These are phyloP conservation scores for Penicillium decumbens DNA, from an alignment of 2,329 filamentous ascomycete species.

Conservation along the genomic window DNA sequence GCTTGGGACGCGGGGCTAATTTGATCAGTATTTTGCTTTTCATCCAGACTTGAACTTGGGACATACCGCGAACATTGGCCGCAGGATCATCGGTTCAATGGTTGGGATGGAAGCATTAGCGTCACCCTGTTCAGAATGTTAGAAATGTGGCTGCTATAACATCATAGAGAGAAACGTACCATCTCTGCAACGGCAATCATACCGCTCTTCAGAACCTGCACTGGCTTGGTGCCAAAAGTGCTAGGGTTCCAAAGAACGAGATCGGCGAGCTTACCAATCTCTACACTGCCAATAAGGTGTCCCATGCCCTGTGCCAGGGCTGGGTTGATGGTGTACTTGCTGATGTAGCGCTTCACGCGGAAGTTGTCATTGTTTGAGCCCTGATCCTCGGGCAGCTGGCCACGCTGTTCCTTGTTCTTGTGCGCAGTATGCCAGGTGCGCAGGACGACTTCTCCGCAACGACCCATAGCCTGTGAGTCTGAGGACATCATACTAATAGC, in stretches of 20 bases:
- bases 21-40: not conserved
- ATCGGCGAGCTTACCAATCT: conserved; percentile 86
- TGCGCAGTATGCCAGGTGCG: conserved; percentile 96
- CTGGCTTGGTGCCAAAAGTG: conserved; percentile 83
- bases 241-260: conserved; percentile 80
- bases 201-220: conserved; percentile 76
- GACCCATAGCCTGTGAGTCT: conserved; percentile 94
- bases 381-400: conserved; percentile 69
- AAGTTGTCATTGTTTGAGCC: conserved; percentile 81
- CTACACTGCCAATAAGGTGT: conserved; percentile 79
- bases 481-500: conserved; percentile 98
- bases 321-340: conserved; percentile 95
- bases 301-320: conserved; percentile 85
- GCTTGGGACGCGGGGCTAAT: conserved; percentile 58
- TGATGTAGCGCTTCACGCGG: conserved; percentile 84
- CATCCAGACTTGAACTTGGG: not conserved
- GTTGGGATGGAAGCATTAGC: conserved; percentile 82
- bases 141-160: not conserved
- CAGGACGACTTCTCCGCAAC: conserved; percentile 87
- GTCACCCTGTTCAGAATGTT: conserved; percentile 55
- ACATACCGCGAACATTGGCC: conserved; percentile 73
- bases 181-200: conserved; percentile 79
- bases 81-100: conserved; percentile 74
- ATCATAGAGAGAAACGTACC: conserved; percentile 48
- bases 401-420: conserved; percentile 89